Evolutionary conservation across 176 grass and related monocot genomes (phyloP).

Genomic region (Alloteropsis semialata): DNA sequence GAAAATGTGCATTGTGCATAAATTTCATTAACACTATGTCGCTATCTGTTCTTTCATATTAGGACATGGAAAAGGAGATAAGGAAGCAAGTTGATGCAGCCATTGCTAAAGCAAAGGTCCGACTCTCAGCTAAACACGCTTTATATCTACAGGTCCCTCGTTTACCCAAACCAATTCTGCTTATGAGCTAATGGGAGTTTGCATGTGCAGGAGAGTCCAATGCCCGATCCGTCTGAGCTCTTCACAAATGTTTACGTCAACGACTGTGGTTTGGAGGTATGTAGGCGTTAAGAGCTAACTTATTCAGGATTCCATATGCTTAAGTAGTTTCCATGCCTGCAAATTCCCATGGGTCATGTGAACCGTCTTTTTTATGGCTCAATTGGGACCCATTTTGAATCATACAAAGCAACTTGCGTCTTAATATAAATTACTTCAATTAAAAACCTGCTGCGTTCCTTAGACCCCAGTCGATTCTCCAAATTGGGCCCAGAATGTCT

Average conservation of each 20-base stretch:
- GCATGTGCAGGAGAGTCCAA: slow-evolving; percentile 60
- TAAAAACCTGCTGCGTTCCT: neutral
- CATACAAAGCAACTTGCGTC: neutral
- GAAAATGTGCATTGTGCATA: neutral
- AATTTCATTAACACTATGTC: neutral
- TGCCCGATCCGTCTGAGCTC: slow-evolving; percentile 79
- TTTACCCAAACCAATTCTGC: neutral
- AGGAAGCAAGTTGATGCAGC: slow-evolving; percentile 83
- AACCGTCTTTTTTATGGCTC: neutral
- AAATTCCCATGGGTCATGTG: neutral
- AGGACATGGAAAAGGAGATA: slow-evolving; percentile 82
- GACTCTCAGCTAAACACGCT: neutral
- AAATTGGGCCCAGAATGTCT: neutral
- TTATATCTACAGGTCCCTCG: neutral
- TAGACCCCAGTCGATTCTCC: neutral
- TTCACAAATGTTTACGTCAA: slow-evolving; percentile 84
- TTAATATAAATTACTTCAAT: neutral
- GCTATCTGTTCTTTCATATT: neutral
- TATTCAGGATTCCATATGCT: neutral
- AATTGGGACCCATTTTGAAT: neutral
- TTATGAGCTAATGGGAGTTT: slow-evolving; percentile 12
- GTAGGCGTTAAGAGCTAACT: neutral
- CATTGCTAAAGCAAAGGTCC: slow-evolving; percentile 84
- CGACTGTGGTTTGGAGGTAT: slow-evolving; percentile 81
- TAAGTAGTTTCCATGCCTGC: neutral